Percentiles rank a stretch among this genome's conserved stretches.
Conservation (phyloP, 2,329 filamentous ascomycete genomes). For the Aspergillus bombycis region DNA sequence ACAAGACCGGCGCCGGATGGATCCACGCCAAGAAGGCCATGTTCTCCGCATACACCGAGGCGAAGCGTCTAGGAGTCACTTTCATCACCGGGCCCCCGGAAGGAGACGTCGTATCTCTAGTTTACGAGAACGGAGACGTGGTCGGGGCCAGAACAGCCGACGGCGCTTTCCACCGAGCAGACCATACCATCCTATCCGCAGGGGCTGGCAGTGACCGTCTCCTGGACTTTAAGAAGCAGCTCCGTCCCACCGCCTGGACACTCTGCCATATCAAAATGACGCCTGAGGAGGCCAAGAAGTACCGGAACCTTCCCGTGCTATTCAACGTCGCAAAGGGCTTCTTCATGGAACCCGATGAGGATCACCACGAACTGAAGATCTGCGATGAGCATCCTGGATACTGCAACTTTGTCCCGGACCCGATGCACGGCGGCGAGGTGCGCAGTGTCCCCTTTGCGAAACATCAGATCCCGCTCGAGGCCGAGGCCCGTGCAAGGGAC, state of each 20-base stretch:
- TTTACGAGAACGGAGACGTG: constrained; percentile 44
- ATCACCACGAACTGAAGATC: constrained; percentile 43
- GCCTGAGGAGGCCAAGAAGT: constrained; percentile 48
- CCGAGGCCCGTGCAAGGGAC: constrained; percentile 50
- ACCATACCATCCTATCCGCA: constrained; percentile 52
- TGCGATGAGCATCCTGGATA: constrained; percentile 62
- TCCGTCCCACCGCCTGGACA: constrained; percentile 60
- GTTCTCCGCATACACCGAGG: constrained; percentile 49
- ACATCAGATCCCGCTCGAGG: constrained; percentile 49
- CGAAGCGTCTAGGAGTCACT: constrained; percentile 49
- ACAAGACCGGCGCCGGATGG: constrained; percentile 52
- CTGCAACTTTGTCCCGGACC: constrained; percentile 48
- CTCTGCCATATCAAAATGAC: constrained; percentile 56
- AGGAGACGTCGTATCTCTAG: constrained; percentile 44
- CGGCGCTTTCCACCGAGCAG: constrained; percentile 45
- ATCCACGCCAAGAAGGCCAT: constrained; percentile 57
- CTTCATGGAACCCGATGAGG: constrained; percentile 53
- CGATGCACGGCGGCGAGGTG: constrained; percentile 27
- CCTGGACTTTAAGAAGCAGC: constrained; percentile 55
- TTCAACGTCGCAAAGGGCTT: constrained; percentile 54
- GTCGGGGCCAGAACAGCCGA: constrained; percentile 50
- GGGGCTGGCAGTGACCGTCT: constrained; percentile 53
- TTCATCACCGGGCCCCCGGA: constrained; percentile 48
- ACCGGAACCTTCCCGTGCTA: constrained; percentile 54
- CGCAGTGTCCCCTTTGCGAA: constrained; percentile 48